Evolutionary conservation across 148 eudicot genomes (phyloP), one percentile per base, ranked within the genome.

Genomic region (Limonium bicolor): DNA sequence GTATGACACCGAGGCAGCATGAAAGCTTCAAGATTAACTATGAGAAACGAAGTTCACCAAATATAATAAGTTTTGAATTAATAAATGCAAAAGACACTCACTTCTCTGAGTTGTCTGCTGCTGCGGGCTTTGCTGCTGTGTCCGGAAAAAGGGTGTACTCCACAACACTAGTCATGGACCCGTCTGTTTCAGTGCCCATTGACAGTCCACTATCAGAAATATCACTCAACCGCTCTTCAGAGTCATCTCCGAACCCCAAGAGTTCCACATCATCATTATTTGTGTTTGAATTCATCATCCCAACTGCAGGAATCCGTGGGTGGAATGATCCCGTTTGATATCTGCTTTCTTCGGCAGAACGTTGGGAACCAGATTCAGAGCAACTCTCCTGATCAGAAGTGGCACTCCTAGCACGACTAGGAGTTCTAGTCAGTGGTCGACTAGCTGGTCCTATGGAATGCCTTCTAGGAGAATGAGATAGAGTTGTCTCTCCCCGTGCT

Each of bases 171-270:
- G 67, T 65, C 9, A 80, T 61, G 15, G 97, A 84, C 27, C 90
- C 96, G 65, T 90, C 95, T 11, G 97, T 80, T 65, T 90, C 97
- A 14, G 97, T 90, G 41, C 87, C 95, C 94, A 90, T 77, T 10
- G 97, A 84, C 53, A 90, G 92, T 36, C 69, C 97, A 33, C 97
- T 67, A 67, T 84, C 97, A 43, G 97, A 90, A 56, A 90, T 90
- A 41, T 90, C 97, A 71, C 97, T 90, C 39, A 90, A 43, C 60
- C 94, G 77, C 71, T 80, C 97, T 50, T 80, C 97, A 19, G 67
- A 64, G 44, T 82, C 96, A 56, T 80, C 81, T 35, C 81, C 93
- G 42, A 90, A 72, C 60, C 87, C 81, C 47, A 90, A 55, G 26
- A 90, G 82, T 43, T 80, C 95, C 4, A 61, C 51, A 27, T 84